Percentiles rank a stretch among this genome's conserved stretches.
Evolutionary conservation across 1,139 yeast species (phyloP).

Genomic region (Nakaseomyces bracarensis): DNA sequence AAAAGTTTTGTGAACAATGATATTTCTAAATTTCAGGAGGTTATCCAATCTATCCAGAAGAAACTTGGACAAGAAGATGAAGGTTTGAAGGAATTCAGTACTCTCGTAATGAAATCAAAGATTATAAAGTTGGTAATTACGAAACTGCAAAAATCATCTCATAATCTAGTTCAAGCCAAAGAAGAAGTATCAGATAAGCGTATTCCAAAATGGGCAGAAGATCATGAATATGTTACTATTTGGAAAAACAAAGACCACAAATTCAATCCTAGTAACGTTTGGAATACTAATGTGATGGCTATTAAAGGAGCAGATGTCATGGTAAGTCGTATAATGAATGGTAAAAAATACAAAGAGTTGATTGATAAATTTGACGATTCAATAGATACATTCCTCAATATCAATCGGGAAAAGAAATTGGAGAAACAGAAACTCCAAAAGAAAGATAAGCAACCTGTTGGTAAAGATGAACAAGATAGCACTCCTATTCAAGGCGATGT

Average conservation of each 20-base stretch:
- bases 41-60: conserved; percentile 13
- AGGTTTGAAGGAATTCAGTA: conserved; percentile 21
- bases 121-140: conserved; percentile 24
- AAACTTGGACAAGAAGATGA: conserved; percentile 9
- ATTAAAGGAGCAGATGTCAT: conserved; percentile 35
- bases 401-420: conserved; percentile 37
- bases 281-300: conserved; percentile 41
- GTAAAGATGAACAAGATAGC: conserved; percentile 19
- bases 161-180: conserved; percentile 12
- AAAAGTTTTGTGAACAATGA: conserved; percentile 15
- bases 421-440: conserved; percentile 4
- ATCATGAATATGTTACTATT: conserved; percentile 22
- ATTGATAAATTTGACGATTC: conserved; percentile 48
- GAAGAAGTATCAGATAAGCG: conserved; percentile 9
- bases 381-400: conserved; percentile 53
- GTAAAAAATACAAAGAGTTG: conserved; percentile 41
- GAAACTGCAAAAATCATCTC: conserved; percentile 11
- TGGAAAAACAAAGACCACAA: conserved; percentile 25
- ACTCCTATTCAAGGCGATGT: conserved; percentile 21
- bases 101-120: conserved; percentile 29
- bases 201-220: conserved; percentile 26
- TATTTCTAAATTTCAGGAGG: conserved; percentile 1
- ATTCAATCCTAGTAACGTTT: conserved; percentile 41
- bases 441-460: conserved; percentile 2
- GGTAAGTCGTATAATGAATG: conserved; percentile 46